Evolutionary conservation across 2,329 filamentous ascomycete species (phyloP).

Genomic region (Cladophialophora psammophila): DNA sequence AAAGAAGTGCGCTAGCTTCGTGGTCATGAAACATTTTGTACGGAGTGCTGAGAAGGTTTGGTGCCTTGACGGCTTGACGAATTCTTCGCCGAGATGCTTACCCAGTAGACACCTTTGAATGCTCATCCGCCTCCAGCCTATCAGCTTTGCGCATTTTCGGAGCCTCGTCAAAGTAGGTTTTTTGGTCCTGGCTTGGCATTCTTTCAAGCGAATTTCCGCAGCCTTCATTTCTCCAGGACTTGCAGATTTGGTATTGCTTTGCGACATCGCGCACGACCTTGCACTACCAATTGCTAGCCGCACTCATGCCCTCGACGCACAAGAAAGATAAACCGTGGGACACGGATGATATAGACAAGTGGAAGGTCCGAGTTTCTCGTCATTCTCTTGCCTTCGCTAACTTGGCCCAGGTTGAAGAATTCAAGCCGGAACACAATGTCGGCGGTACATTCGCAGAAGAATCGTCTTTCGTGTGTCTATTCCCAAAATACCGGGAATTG

Average conservation of each 20-base stretch:
- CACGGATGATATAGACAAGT: conserved; percentile 96
- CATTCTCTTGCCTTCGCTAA: conserved; percentile 1
- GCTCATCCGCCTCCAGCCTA: not conserved
- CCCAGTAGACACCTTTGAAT: not conserved
- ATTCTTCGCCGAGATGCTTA: too few relatives aligned
- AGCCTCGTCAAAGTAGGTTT: not conserved
- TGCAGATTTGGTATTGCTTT: not conserved
- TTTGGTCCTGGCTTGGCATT: conserved; percentile 3
- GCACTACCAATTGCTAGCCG: not conserved
- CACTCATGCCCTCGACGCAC: conserved; percentile 81
- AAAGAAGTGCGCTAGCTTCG: too few relatives aligned
- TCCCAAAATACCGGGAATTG: conserved; percentile 95
- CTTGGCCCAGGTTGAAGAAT: conserved; percentile 71
- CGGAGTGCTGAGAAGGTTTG: too few relatives aligned
- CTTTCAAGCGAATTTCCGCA: not conserved
- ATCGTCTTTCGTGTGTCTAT: conserved; percentile 82
- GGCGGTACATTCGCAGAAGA: conserved; percentile 91
- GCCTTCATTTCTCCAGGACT: not conserved
- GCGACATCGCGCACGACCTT: not conserved
- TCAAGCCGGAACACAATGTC: conserved; percentile 83
- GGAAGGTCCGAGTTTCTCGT: conserved; percentile 68
- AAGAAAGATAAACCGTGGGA: conserved; percentile 94
- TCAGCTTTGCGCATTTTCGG: not conserved
- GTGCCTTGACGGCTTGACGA: too few relatives aligned
- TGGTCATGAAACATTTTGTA: too few relatives aligned